These are phyloP conservation scores for Ascobolus immersus DNA, from an alignment of 495 filamentous ascomycete species.

Conservation along the genomic window DNA sequence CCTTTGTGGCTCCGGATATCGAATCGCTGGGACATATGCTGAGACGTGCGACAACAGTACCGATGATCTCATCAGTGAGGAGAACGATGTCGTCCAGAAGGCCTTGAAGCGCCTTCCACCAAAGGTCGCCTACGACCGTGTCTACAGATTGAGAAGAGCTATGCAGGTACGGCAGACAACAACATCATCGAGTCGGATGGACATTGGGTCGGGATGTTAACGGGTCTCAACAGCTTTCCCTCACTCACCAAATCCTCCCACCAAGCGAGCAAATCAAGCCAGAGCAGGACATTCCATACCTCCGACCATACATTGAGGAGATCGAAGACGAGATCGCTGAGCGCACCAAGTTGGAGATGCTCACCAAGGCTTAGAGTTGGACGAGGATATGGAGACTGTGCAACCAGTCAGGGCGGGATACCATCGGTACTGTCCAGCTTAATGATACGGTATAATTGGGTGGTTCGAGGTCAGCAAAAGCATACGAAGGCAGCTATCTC, in stretches of 20 bases:
- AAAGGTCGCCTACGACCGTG: slow-evolving; percentile 83
- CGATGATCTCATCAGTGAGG: slow-evolving; percentile 84
- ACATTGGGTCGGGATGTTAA: neutral
- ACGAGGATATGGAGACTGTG: too few relatives aligned
- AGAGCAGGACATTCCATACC: slow-evolving; percentile 52
- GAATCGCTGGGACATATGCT: neutral
- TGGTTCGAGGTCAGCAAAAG: too few relatives aligned
- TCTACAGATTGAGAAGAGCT: slow-evolving; percentile 85
- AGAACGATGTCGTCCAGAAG: slow-evolving; percentile 56
- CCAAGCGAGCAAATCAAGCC: slow-evolving; percentile 56
- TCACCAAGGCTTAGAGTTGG: too few relatives aligned
- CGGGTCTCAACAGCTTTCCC: slow-evolving; percentile 31
- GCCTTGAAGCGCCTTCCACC: slow-evolving; percentile 74
- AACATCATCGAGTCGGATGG: neutral
- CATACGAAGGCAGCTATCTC: too few relatives aligned
- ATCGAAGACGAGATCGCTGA: slow-evolving; percentile 63
- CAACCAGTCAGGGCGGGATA: too few relatives aligned
- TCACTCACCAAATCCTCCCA: slow-evolving; percentile 69
- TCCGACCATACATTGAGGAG: slow-evolving; percentile 55
- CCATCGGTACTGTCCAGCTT: too few relatives aligned
- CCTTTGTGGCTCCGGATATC: neutral
- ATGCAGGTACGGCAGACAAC: slow-evolving; percentile 46
- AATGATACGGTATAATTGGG: too few relatives aligned
- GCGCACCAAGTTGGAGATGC: slow-evolving; percentile 54
- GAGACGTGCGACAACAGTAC: slow-evolving; percentile 25